Percentiles rank a stretch among this genome's conserved stretches.
Conservation (phyloP, 2,329 filamentous ascomycete species). For the Trichoderma cornu-damae region DNA sequence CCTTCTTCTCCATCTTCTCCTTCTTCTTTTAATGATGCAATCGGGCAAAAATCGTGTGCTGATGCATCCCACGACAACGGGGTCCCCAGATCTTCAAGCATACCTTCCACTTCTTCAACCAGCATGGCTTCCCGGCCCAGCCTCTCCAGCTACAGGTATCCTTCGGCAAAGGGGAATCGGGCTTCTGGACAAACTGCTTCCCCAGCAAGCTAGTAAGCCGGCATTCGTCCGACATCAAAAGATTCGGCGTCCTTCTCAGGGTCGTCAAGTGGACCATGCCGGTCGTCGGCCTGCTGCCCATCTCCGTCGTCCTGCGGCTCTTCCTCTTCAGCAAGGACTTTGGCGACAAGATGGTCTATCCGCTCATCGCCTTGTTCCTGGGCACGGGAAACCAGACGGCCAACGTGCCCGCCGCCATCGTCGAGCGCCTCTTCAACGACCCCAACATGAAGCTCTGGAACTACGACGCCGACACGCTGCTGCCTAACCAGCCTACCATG, state of each 20-base stretch:
- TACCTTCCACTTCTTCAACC: slow-evolving; percentile 59
- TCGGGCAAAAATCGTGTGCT: no score
- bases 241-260: slow-evolving; percentile 52
- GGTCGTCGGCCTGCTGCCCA: slow-evolving; percentile 55
- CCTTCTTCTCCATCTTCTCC: background rate
- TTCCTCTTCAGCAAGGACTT: slow-evolving; percentile 68
- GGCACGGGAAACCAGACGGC: slow-evolving; percentile 71
- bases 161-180: slow-evolving; percentile 54
- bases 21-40: no score
- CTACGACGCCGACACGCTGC: slow-evolving; percentile 49
- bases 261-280: slow-evolving; percentile 57
- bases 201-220: slow-evolving; percentile 53
- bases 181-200: slow-evolving; percentile 63
- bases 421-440: slow-evolving; percentile 56
- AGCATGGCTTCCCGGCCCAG: slow-evolving; percentile 51
- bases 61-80: background rate
- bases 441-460: slow-evolving; percentile 57
- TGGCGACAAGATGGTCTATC: slow-evolving; percentile 63
- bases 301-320: slow-evolving; percentile 60
- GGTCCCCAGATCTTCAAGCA: slow-evolving; percentile 58
- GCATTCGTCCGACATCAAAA: slow-evolving; percentile 51
- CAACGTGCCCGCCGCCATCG: slow-evolving; percentile 63
- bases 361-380: slow-evolving; percentile 67
- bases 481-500: slow-evolving; percentile 59
- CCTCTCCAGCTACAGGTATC: slow-evolving; percentile 58